Evolutionary conservation across 305 asterid genomes (phyloP).

Genomic region (Fraxinus nigra): DNA sequence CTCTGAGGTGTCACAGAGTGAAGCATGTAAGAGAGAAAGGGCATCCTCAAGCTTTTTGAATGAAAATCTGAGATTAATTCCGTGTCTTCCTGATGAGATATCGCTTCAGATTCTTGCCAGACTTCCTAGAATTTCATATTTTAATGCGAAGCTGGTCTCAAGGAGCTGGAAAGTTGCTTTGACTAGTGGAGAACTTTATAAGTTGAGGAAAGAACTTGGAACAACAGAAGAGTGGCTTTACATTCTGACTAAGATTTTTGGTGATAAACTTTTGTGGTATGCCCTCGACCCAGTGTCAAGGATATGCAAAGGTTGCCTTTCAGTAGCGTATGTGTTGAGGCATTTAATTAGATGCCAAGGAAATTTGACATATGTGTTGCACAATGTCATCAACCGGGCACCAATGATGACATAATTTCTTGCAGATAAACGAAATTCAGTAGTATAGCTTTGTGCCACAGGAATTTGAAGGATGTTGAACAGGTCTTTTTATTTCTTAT

Average conservation of each 20-base stretch:
- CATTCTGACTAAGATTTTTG: slow-evolving; percentile 59
- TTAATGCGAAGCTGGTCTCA: slow-evolving; percentile 63
- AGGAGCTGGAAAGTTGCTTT: slow-evolving; percentile 72
- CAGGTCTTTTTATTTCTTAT: neutral
- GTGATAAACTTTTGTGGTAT: slow-evolving; percentile 65
- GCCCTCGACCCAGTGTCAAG: slow-evolving; percentile 69
- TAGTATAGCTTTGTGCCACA: neutral
- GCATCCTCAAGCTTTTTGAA: slow-evolving; percentile 60
- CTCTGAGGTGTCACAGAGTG: slow-evolving; percentile 47
- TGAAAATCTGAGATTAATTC: slow-evolving; percentile 57
- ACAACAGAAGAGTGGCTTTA: slow-evolving; percentile 84
- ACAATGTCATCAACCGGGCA: neutral
- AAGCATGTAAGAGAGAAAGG: slow-evolving; percentile 66
- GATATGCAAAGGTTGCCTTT: slow-evolving; percentile 65
- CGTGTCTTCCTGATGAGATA: slow-evolving; percentile 79
- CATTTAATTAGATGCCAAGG: neutral
- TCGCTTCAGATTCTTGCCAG: slow-evolving; percentile 77
- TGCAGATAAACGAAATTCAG: neutral
- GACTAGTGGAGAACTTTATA: slow-evolving; percentile 52
- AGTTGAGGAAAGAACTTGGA: slow-evolving; percentile 65
- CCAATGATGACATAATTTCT: neutral
- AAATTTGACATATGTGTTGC: neutral
- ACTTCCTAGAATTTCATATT: slow-evolving; percentile 59
- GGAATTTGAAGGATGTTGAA: neutral
- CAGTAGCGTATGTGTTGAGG: neutral